Conservation (phyloP, 495 filamentous ascomycete species). For the Glonium stellatum region DNA sequence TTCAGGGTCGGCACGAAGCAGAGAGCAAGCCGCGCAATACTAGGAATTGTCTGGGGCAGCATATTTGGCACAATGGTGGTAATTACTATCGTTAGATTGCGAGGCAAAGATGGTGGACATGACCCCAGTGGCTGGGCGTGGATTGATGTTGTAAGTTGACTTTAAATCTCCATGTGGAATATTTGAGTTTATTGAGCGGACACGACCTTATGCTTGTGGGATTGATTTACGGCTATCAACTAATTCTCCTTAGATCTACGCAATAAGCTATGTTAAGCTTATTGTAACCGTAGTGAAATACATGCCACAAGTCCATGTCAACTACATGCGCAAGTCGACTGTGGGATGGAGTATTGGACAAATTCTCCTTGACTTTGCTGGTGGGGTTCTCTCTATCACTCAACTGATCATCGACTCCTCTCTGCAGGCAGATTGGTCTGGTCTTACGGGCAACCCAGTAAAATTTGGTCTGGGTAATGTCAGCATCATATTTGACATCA, state of each 20-base stretch:
- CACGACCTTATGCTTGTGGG: no score
- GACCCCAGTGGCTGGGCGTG: conserved; percentile 57
- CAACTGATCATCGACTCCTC: conserved; percentile 82
- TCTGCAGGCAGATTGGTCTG: conserved; percentile 79
- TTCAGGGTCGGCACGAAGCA: conserved; percentile 54
- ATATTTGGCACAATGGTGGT: conserved; percentile 51
- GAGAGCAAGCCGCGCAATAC: conserved; percentile 56
- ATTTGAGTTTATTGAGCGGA: no score
- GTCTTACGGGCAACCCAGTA: conserved; percentile 82
- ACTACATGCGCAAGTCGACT: conserved; percentile 76
- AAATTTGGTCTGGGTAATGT: conserved; percentile 82
- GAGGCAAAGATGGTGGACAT: conserved; percentile 47
- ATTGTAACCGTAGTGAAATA: conserved; percentile 85
- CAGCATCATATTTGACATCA: conserved; percentile 72
- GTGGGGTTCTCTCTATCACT: conserved; percentile 71
- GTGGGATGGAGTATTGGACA: conserved; percentile 79
- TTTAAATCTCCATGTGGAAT: no score
- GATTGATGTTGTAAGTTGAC: conserved; percentile 67
- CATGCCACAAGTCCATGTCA: conserved; percentile 71
- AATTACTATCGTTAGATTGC: conserved; percentile 46
- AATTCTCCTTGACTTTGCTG: conserved; percentile 76
- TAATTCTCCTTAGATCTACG: conserved; percentile 55
- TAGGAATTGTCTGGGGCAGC: conserved; percentile 60
- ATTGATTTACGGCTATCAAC: neutral
- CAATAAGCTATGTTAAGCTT: conserved; percentile 80